Percentiles rank a stretch among this genome's conserved stretches.
Evolutionary conservation across 129 eudicot species (phyloP).

Genomic region (Cynara cardunculus): DNA sequence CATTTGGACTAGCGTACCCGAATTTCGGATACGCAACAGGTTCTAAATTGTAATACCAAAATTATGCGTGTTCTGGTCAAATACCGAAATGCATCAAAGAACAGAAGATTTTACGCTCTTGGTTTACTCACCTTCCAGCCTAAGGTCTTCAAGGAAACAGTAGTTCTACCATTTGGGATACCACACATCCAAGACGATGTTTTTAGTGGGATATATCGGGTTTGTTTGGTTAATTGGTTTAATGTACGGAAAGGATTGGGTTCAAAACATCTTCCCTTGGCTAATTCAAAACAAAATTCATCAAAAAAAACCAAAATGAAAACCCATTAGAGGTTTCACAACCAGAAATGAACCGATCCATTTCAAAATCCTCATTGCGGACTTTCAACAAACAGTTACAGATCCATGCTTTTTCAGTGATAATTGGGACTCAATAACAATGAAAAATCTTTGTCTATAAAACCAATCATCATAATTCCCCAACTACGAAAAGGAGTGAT

Average conservation of each 20-base stretch:
- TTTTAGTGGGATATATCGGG: not conserved
- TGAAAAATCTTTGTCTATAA: not conserved
- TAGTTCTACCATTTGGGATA: not conserved
- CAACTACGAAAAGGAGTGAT: not conserved
- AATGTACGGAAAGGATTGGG: not conserved
- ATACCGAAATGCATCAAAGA: not conserved
- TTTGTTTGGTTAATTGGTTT: not conserved
- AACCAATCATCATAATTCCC: constrained; percentile 8
- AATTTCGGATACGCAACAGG: not conserved
- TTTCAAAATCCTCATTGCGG: not conserved
- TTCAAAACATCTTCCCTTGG: not conserved
- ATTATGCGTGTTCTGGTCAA: not conserved
- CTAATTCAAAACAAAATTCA: not conserved
- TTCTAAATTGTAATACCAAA: not conserved
- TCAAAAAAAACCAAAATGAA: not conserved
- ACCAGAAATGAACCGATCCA: not conserved
- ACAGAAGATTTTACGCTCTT: not conserved
- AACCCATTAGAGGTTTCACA: not conserved
- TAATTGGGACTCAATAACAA: not conserved
- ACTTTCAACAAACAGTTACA: constrained; percentile 16
- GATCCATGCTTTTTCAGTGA: constrained; percentile 5
- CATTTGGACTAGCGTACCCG: not conserved
- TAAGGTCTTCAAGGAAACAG: not conserved
- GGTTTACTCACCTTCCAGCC: not conserved
- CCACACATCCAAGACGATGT: too few relatives aligned